Evolutionary conservation across 805 yeast species (phyloP), one percentile per base, ranked within the genome.

Genomic region (Saccharomycopsis fodiens): DNA sequence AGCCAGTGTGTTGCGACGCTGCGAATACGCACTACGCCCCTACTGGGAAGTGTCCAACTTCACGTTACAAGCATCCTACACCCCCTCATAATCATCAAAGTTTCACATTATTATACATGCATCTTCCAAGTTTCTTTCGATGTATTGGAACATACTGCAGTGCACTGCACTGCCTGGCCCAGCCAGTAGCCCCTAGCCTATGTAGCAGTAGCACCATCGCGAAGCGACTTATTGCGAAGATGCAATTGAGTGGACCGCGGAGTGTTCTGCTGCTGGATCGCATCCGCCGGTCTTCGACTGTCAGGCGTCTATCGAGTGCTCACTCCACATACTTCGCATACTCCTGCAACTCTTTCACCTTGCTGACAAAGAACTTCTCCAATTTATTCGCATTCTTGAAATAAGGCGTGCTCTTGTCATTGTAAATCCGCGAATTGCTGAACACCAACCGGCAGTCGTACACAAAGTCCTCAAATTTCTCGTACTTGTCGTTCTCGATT

Each of bases 401-500:
- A 63, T 93, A 93, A 0, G 98, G 89, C 3, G 98, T 93, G 31
- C 84, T 79, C 57, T 93, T 97, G 49, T 91, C 86, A 60, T 93
- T 93, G 67, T 93, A 93, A 42, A 85, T 73, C 46, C 97, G 75
- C 67, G 98, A 93, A 60, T 93, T 93, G 58, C 85, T 84, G 67
- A 85, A 89, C 22, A 93, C 78, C 57, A 93, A 70, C 50, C 82
- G 76, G 35, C 93, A 78, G 65, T 93, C 99, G 61, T 88, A 85
- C 47, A 89, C 72, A 61, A 89, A 93, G 57, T 88, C 91, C 55
- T 88, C 96, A 74, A 93, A 82, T 12, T 84, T 77, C 52, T 85
- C 86, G 63, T 93, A 93, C 55, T 84, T 84, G 64, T 93, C 96
- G 57, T 85, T 86, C 52, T 91, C 97, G 30, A 93, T 70, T 60